Evolutionary conservation across 2,329 filamentous ascomycete species (phyloP).

Genomic region (Fusarium sp.): DNA sequence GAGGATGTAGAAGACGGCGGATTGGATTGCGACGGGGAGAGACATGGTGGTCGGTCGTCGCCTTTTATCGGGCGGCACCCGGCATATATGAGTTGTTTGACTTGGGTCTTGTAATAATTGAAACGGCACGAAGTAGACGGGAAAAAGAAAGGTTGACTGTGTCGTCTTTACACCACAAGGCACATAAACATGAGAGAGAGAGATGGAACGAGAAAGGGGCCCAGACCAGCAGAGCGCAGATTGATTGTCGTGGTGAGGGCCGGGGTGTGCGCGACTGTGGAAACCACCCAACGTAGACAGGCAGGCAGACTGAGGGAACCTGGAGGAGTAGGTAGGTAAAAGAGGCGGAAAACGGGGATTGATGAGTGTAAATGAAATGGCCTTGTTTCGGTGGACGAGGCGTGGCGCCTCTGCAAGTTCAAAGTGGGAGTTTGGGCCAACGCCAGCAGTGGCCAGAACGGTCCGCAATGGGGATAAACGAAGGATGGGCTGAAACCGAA

Average conservation of each 20-base stretch:
- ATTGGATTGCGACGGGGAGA: conserved; percentile 74
- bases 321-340: conserved; percentile 2
- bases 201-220: conserved; percentile 22
- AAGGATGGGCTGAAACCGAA: conserved; percentile 9
- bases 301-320: conserved; percentile 1
- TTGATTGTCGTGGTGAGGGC: conserved; percentile 7
- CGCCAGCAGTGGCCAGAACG: conserved; percentile 39
- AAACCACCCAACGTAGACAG: background rate
- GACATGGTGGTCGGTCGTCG: conserved; percentile 51
- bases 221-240: conserved; percentile 40
- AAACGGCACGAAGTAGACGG: conserved; percentile 11
- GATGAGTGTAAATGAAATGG: conserved; percentile 34
- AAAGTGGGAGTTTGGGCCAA: conserved; percentile 22
- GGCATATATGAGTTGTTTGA: conserved; percentile 31
- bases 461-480: conserved; percentile 21
- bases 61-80: conserved; percentile 32
- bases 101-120: conserved; percentile 10
- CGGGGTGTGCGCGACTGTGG: conserved; percentile 2
- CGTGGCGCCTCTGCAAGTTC: conserved; percentile 19
- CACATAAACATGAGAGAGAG: conserved; percentile 32
- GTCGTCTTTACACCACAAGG: conserved; percentile 19
- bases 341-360: conserved; percentile 19
- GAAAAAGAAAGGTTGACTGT: conserved; percentile 8
- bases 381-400: conserved; percentile 22
- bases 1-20: conserved; percentile 81